phyloP scores from a whole-genome alignment of 768 basidiomycete genomes.

The Lyophyllum semitale region DNA sequence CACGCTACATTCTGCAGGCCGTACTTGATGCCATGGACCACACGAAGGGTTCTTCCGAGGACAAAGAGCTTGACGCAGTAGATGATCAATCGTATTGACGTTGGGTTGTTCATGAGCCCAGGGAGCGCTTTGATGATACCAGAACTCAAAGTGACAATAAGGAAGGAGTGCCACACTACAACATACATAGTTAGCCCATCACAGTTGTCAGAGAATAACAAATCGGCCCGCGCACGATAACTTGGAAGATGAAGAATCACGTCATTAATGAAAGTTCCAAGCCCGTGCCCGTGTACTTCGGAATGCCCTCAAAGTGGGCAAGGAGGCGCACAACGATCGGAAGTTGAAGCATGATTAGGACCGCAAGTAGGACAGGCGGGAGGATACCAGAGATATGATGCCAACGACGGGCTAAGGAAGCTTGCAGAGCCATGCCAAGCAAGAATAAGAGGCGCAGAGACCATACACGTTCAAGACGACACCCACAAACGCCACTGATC shows the following conservation, averaged over 20 bases:
- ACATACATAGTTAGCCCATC: background rate
- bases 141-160: constrained; percentile 83
- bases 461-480: constrained; percentile 76
- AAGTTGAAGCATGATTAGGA: constrained; percentile 90
- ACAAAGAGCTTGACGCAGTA: constrained; percentile 92
- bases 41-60: constrained; percentile 86
- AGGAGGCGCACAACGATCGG: constrained; percentile 79
- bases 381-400: constrained; percentile 85
- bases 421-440: constrained; percentile 84
- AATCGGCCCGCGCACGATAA: constrained; percentile 63
- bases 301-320: constrained; percentile 87
- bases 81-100: constrained; percentile 68
- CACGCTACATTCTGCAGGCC: constrained; percentile 66
- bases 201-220: background rate
- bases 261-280: constrained; percentile 92
- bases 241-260: constrained; percentile 89
- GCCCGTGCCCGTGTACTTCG: constrained; percentile 74
- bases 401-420: constrained; percentile 69
- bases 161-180: constrained; percentile 81
- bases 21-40: constrained; percentile 84
- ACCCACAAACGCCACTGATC: constrained; percentile 81
- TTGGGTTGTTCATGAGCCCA: constrained; percentile 65
- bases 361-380: constrained; percentile 83
- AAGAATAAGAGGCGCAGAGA: constrained; percentile 63
- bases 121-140: constrained; percentile 79